These are phyloP conservation scores for Aspergillus piperis DNA, from an alignment of 2,329 filamentous ascomycete species.

Conservation along the genomic window DNA sequence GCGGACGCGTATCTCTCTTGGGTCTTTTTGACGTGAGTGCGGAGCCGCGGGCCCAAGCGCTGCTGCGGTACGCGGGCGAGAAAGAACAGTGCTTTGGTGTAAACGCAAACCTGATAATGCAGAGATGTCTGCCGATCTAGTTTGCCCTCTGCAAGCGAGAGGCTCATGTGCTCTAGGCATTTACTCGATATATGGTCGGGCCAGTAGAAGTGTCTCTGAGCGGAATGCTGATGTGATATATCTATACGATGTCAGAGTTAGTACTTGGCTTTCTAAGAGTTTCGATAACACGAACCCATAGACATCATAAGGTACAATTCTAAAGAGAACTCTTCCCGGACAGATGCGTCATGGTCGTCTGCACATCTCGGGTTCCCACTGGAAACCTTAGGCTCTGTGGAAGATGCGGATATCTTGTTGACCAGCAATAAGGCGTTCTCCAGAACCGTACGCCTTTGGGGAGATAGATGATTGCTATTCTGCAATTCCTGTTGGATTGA, in stretches of 20 bases:
- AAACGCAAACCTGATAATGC: slow-evolving; percentile 3
- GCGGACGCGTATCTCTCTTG: background rate
- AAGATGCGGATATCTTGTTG: background rate
- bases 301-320: background rate
- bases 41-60: background rate
- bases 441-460: background rate
- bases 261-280: background rate
- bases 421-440: background rate
- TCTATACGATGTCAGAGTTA: background rate
- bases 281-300: background rate
- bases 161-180: slow-evolving; percentile 3
- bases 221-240: background rate
- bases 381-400: background rate
- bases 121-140: background rate
- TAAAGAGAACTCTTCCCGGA: background rate
- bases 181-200: background rate
- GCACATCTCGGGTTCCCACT: background rate
- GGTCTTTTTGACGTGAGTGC: background rate
- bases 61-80: background rate
- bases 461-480: background rate
- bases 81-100: background rate
- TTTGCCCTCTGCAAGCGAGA: background rate
- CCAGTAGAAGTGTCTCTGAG: background rate
- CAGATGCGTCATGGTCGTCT: background rate
- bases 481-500: background rate